Evolutionary conservation across 371 early-diverging fungal genomes (phyloP), one percentile per base, ranked within the genome.

Genomic region (Blakeslea trispora): DNA sequence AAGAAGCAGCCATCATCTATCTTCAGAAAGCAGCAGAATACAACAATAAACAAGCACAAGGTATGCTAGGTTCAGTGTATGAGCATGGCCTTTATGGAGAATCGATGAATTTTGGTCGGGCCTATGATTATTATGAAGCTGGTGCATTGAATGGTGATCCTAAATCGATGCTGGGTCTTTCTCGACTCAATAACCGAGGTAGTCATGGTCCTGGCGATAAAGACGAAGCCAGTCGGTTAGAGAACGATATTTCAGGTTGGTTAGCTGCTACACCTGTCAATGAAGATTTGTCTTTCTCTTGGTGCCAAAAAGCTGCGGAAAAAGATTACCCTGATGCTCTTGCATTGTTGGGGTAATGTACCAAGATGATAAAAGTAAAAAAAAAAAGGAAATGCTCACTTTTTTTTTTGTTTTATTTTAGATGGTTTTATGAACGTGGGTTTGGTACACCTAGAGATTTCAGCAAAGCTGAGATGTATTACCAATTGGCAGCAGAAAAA

Each of bases 361-460:
- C 41, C 32, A 32, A 32, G 32, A 32, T 32, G 32, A 32, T 41
- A n/a, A n/a, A n/a, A n/a, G n/a, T n/a, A 28, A 28, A 28, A 28
- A 28, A 28, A 28, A 28, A 28, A 28, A 28, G 7, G 28, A 28
- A n/a, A n/a, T n/a, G n/a, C n/a, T n/a, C n/a, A n/a, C n/a, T 28
- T 28, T 39, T 24, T 15, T 24, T 14, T 5, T 15, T 43, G 28
- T 44, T 53, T 34, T 35, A 24, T 42, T n/a, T 5, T 55, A 74
- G 75, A 8, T 72, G 71, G 65, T 76, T 68, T 35, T 76, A 76
- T 60, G 73, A 76, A 17, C 53, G 53, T 31, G 76, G 76, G 8
- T 57, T 76, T 50, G 76, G 76, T 4, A 64, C 61, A 0, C 60
- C 61, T 1, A 48, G 73, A 14, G 71, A 72, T 41, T 64, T 59